A percentile compares a stretch with the other conserved stretches of the same genome.
Evolutionary conservation across 2,329 filamentous ascomycete genomes (phyloP).

Genomic region (Venturia asperata): DNA sequence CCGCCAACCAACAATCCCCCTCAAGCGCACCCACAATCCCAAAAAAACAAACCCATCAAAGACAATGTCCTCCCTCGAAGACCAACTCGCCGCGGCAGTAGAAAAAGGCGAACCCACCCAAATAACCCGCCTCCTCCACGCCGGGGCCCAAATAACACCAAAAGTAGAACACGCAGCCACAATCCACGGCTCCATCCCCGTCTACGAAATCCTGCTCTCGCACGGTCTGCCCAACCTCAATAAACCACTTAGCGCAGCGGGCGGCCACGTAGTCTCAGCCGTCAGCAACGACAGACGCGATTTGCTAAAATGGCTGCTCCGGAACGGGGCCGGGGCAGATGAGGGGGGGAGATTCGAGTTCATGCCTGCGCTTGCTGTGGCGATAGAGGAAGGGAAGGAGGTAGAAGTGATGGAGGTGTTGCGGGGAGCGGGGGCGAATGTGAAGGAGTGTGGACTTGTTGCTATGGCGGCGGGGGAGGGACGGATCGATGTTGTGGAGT

Average conservation of each 20-base stretch:
- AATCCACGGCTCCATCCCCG: neutral
- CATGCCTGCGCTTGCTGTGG: constrained; percentile 1
- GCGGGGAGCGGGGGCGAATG: neutral
- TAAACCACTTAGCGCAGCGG: neutral
- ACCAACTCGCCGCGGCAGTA: neutral
- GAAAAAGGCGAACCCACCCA: neutral
- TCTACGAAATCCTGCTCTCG: neutral
- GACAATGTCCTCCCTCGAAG: neutral
- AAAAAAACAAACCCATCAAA: neutral
- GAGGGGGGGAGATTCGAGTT: neutral
- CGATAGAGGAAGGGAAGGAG: constrained; percentile 1
- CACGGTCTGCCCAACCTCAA: neutral
- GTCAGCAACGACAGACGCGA: neutral
- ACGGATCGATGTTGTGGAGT: neutral
- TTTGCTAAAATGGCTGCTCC: neutral
- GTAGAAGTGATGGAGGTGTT: neutral
- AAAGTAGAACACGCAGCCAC: neutral
- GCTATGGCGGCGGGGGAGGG: neutral
- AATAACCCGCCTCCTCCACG: neutral
- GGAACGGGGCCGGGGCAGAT: neutral
- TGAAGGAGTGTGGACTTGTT: neutral
- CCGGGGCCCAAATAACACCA: neutral
- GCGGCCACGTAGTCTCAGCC: neutral
- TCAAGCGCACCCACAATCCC: neutral
- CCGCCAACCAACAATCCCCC: too few species aligned